Base-by-base conservation (phyloP, 345 rosid species). In the Hypericum androsaemum region DNA sequence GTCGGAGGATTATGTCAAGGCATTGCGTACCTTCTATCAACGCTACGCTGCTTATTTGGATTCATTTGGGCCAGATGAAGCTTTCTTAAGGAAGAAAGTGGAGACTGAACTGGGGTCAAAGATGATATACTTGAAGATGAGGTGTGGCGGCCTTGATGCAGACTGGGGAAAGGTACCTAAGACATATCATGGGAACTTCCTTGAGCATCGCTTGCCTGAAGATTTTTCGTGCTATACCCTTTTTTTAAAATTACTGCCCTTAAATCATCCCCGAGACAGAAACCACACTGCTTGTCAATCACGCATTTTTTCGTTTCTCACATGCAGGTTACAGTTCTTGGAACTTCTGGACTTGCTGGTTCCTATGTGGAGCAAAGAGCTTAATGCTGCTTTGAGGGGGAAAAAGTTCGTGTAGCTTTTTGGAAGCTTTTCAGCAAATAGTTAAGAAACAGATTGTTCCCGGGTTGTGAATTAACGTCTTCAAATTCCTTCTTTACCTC, bases 61-160 rank as follows among this genome's bases (percentile, higher is more conserved):
- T 47, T 63, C 98, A 15, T 88, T 88, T 64, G 89, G 75, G 45
- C 82, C 86, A 55, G 88, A 81, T 16, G 98, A 88, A 63, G 54
- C 65, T 41, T 88, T 70, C 65, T 70, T 88, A 73, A 65, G 71
- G 68, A 90, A 92, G 83, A 92, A 92, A 70, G 94, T 88, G 37
- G 98, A 84, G 86, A 80, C 63, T 32, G 95, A 92, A 66, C 71
- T 92, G 76, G 98, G 96, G 15, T 75, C 96, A 39, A 88, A 78
- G 77, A 84, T 92, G 96, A 92, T 92, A 56, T 80, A 76, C 82
- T 65, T 92, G 66, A 92, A 92, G 89, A 92, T 92, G 96, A 84
- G 98, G 73, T 84, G 94, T 68, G 67, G 86, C 10, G 88, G 89
- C 53, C 94, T 88, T 56, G 84, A 74, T 59, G 63, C 95, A 10